Base-by-base conservation (phyloP, 495 filamentous ascomycete genomes). In the Xylaria intraflava region DNA sequence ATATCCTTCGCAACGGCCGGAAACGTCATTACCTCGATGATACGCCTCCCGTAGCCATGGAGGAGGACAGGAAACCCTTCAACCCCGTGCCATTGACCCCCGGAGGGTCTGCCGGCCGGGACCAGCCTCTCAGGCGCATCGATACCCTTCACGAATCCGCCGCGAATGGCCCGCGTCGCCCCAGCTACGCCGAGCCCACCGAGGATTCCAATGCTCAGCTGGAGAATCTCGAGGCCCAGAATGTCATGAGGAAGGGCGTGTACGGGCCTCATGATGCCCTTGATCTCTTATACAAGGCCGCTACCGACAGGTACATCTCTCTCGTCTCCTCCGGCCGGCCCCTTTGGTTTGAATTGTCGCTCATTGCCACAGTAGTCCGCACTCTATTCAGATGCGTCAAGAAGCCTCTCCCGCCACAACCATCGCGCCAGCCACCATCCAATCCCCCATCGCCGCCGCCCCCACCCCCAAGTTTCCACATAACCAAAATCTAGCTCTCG, bases 211-310 rank as follows among this genome's bases (percentile, higher is more conserved):
- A 76, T 41, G 72, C 70, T 17, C 72, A 73, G 47, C 49, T 77
- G 29, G 75, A 80, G 67, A 83, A 86, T 60, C 69, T 78, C 26
- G 78, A 84, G 56, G 82, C 82, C 7, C 74, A 79, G 56, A 77
- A 76, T 26, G 77, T 87, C 54, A 84, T 86, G 77, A 71, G 74
- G 23, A 68, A 70, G 26, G 81, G 83, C 65, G 73, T 87, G 8
- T 85, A 80, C 61, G 80, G 82, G n/a, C 82, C 82, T 1, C 83
- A 86, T 62, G 83, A 87, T 71, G 84, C 84, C 29, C 73, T 88
- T 45, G 82, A 86, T 62, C 65, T 87, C 30, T 77, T 88, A 2
- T 84, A 82, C 68, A 83, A 86, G 65, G 84, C 83, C 42, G 83
- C 84, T 19, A 81, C 78, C 44, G 78, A 85, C 55, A 80, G 72